Evolutionary conservation across 306 rosid species (phyloP).

Genomic region (Boehmeria nivea): DNA sequence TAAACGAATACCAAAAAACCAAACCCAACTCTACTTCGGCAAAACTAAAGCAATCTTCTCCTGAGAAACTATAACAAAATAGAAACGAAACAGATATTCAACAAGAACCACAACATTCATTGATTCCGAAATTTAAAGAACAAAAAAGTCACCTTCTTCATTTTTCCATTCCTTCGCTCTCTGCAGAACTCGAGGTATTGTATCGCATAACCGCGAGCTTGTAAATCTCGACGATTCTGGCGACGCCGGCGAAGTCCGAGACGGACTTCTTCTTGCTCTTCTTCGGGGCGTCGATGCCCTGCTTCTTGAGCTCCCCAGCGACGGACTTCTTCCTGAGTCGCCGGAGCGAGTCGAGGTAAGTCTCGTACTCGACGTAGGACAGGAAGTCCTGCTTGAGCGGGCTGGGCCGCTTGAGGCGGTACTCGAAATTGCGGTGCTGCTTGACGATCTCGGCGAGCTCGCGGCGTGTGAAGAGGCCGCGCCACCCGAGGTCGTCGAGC

Average conservation of each 20-base stretch:
- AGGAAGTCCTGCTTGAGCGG: constrained; percentile 55
- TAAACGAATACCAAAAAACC: not conserved
- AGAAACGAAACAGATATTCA: no score
- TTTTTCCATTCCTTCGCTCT: constrained; percentile 54
- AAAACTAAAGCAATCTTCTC: not conserved
- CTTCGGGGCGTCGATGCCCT: constrained; percentile 24
- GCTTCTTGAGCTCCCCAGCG: constrained; percentile 26
- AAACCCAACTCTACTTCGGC: no score
- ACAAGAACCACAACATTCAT: not conserved
- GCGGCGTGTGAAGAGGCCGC: constrained; percentile 37
- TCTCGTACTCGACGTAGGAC: constrained; percentile 48
- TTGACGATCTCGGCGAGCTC: constrained; percentile 54
- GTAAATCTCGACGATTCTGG: constrained; percentile 37
- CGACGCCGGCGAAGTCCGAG: constrained; percentile 39
- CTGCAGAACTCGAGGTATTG: constrained; percentile 71
- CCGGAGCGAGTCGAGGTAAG: constrained; percentile 43
- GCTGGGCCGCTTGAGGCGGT: constrained; percentile 50
- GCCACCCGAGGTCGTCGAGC: constrained; percentile 49
- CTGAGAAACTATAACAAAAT: not conserved
- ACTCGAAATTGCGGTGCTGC: constrained; percentile 57
- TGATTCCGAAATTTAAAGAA: not conserved
- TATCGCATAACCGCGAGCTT: constrained; percentile 37
- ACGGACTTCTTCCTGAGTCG: constrained; percentile 38
- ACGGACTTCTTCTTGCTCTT: constrained; percentile 28
- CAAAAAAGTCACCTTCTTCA: constrained; percentile 32